Evolutionary conservation across 257 asterid genomes (phyloP).

Genomic region (Vinca minor): DNA sequence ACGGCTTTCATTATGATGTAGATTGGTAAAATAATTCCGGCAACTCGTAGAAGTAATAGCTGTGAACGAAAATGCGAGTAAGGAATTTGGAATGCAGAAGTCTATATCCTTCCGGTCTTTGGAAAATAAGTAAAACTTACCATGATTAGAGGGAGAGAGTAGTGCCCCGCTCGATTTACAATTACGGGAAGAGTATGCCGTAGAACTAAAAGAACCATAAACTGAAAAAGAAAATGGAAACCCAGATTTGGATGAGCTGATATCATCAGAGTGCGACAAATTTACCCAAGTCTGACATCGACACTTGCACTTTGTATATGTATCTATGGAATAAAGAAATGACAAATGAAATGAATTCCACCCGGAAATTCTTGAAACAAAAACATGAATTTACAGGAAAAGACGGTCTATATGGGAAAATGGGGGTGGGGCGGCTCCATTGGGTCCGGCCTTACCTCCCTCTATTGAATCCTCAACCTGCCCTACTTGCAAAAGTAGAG

Average conservation of each 20-base stretch:
- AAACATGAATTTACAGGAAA: no score
- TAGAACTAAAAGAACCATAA: conserved; percentile 70
- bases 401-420: no score
- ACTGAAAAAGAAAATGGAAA: conserved; percentile 35
- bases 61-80: conserved; percentile 25
- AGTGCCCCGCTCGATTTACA: conserved; percentile 52
- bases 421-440: no score
- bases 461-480: no score
- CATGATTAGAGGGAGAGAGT: conserved; percentile 64
- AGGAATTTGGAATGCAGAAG: conserved; percentile 4
- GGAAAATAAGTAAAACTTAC: conserved; percentile 32
- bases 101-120: conserved; percentile 2
- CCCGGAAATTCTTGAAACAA: not conserved
- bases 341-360: no score
- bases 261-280: not conserved
- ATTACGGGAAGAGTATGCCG: conserved; percentile 79
- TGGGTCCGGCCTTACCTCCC: no score
- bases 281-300: not conserved
- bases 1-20: conserved; percentile 75
- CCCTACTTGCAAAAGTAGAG: no score
- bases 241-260: not conserved
- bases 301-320: not conserved
- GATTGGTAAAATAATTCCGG: conserved; percentile 74
- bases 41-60: conserved; percentile 55
- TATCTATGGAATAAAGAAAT: not conserved